Percentiles rank a stretch among this genome's conserved stretches.
phyloP scores from a whole-genome alignment of 164 flowering plant species.

The Litsea cubeba region DNA sequence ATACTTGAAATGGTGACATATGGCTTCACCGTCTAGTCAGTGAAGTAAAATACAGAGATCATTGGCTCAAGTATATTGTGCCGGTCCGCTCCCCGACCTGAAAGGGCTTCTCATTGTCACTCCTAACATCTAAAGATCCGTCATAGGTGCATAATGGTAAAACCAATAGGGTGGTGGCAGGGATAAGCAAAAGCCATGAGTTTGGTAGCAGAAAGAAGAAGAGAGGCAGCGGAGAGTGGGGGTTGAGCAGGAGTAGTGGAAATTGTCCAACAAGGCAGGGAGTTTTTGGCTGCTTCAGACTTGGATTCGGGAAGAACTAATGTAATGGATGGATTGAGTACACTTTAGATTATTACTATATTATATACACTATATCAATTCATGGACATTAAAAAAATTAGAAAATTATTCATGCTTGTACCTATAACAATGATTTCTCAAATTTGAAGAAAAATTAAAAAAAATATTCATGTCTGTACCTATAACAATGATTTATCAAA shows the following conservation, averaged over 20 bases:
- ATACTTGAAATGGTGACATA: slow-evolving; percentile 67
- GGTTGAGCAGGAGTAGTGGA: slow-evolving; percentile 69
- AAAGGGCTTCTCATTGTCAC: slow-evolving; percentile 25
- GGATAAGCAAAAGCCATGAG: slow-evolving; percentile 91
- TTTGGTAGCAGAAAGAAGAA: slow-evolving; percentile 45
- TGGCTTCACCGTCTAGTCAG: slow-evolving; percentile 89
- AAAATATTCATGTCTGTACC: no score
- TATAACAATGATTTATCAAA: no score
- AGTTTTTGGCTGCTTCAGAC: slow-evolving; percentile 49
- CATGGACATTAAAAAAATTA: no score
- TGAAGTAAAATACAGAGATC: slow-evolving; percentile 43
- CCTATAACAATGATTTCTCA: no score
- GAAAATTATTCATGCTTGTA: no score
- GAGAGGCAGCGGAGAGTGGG: slow-evolving; percentile 34
- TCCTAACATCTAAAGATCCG: slow-evolving; percentile 28
- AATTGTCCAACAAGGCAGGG: slow-evolving; percentile 57
- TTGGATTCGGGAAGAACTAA: slow-evolving; percentile 67
- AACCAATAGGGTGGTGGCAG: slow-evolving; percentile 40
- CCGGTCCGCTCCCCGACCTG: slow-evolving; percentile 66
- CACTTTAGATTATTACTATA: background rate
- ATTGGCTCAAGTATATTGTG: slow-evolving; percentile 60
- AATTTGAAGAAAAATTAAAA: no score
- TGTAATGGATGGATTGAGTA: slow-evolving; percentile 77
- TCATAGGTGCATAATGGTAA: slow-evolving; percentile 14
- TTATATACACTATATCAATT: no score